Conservation (phyloP, 1,284 basidiomycete species). For the Takashimella koratensis region DNA sequence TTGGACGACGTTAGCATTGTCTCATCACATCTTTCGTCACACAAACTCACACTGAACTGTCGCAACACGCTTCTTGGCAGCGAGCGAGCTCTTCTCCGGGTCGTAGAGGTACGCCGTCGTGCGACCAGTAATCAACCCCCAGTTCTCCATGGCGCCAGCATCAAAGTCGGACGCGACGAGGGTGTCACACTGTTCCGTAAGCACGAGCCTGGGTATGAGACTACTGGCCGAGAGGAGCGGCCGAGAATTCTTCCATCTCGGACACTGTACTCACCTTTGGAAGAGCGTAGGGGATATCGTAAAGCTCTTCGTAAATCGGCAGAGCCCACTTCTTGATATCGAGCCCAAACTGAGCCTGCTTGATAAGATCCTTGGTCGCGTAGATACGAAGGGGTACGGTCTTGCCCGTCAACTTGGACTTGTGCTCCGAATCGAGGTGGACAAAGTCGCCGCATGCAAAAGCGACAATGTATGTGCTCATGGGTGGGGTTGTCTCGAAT, state of each 20-base stretch:
- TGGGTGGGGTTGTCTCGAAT: conserved; percentile 71
- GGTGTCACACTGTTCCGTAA: conserved; percentile 56
- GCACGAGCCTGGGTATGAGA: neutral
- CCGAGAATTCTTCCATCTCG: neutral
- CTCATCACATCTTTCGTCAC: too few species aligned
- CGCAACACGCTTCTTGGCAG: conserved; percentile 75
- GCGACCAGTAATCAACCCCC: conserved; percentile 88
- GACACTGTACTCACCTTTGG: conserved; percentile 62
- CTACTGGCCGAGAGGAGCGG: too few species aligned
- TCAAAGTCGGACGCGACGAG: conserved; percentile 81
- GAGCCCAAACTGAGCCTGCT: conserved; percentile 64
- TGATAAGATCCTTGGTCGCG: conserved; percentile 81
- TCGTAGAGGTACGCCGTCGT: conserved; percentile 81
- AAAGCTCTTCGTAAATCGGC: conserved; percentile 89
- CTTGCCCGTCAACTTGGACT: conserved; percentile 75
- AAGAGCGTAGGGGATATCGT: conserved; percentile 84
- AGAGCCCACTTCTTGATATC: conserved; percentile 84
- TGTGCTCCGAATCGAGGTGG: conserved; percentile 70
- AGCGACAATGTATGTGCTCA: conserved; percentile 89
- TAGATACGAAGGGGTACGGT: conserved; percentile 81
- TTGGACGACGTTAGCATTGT: conserved; percentile 52
- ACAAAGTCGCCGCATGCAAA: conserved; percentile 83
- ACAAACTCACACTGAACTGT: conserved; percentile 57
- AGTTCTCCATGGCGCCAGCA: conserved; percentile 93
- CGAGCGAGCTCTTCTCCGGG: conserved; percentile 67